These are phyloP conservation scores for Triticum monococcum DNA, from an alignment of 176 grass and related monocot genomes.

Conservation along the genomic window DNA sequence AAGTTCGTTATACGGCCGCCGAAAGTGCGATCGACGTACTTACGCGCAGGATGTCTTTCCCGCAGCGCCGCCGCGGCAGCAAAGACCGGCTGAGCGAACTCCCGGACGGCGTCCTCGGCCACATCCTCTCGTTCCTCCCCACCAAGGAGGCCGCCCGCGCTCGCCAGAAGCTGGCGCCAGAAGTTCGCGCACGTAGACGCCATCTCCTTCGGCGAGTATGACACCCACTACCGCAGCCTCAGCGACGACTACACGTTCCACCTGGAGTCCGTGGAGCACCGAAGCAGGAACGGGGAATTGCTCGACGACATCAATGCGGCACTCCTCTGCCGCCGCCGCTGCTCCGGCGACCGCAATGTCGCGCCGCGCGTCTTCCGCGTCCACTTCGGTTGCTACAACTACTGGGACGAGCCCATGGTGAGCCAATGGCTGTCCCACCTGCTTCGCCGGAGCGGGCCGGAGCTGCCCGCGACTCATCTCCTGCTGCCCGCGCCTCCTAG, in stretches of 20 bases:
- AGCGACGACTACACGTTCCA: neutral
- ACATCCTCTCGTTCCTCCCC: too few species aligned
- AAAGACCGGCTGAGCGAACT: too few species aligned
- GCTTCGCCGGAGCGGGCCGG: neutral
- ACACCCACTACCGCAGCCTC: neutral
- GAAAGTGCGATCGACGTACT: too few species aligned
- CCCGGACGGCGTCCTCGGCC: too few species aligned
- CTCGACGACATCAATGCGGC: neutral
- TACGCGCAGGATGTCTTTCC: too few species aligned
- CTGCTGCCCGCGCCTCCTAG: too few species aligned
- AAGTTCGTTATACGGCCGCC: too few species aligned
- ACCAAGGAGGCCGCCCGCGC: too few species aligned
- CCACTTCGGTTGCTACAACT: neutral
- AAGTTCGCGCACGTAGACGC: too few species aligned
- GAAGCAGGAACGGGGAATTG: neutral
- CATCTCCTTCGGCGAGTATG: neutral
- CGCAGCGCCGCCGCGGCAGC: too few species aligned
- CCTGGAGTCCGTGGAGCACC: neutral
- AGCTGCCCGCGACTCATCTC: too few species aligned
- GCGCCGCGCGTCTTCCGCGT: neutral
- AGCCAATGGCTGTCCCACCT: neutral
- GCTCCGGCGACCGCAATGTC: neutral
- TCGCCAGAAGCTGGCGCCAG: too few species aligned
- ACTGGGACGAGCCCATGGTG: neutral
- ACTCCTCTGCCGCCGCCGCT: constrained; percentile 1